phyloP scores from a whole-genome alignment of 345 rosid species.

The Hypericum androsaemum region DNA sequence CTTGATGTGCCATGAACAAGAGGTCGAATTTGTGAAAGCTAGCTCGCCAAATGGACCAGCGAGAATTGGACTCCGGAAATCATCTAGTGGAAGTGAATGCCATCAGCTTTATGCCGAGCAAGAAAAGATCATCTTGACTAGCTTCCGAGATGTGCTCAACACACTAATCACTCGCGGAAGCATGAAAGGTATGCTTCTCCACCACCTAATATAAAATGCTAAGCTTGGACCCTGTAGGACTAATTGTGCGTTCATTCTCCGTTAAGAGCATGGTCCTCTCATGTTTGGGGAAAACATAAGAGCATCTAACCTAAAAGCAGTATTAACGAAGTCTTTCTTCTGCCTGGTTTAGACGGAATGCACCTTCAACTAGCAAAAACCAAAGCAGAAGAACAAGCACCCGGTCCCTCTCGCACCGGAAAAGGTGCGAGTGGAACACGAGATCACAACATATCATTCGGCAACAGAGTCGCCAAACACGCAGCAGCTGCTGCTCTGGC shows the following conservation, averaged over 20 bases:
- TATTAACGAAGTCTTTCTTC: no score
- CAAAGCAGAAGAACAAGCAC: no score
- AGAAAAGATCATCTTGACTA: slow-evolving; percentile 42
- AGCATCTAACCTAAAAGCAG: no score
- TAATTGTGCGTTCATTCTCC: not conserved
- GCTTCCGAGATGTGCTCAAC: slow-evolving; percentile 43
- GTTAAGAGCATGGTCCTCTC: no score
- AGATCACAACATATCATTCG: no score
- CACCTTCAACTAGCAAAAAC: no score
- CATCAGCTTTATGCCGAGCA: slow-evolving; percentile 39
- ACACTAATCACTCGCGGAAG: slow-evolving; percentile 35
- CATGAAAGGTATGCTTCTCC: slow-evolving; percentile 34
- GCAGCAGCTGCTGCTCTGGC: no score
- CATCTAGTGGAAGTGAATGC: slow-evolving; percentile 15
- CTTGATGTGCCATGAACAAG: slow-evolving; percentile 59
- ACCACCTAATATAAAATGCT: slow-evolving; percentile 6
- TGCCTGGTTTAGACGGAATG: no score
- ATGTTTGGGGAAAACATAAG: no score
- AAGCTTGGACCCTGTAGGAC: not conserved
- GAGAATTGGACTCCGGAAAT: slow-evolving; percentile 1
- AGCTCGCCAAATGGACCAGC: slow-evolving; percentile 7
- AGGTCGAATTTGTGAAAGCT: slow-evolving; percentile 17
- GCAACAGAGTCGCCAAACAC: no score
- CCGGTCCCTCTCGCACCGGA: no score
- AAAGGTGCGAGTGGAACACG: no score